These are phyloP conservation scores for Fraxinus ornus DNA, from an alignment of 305 asterid species.

Conservation along the genomic window DNA sequence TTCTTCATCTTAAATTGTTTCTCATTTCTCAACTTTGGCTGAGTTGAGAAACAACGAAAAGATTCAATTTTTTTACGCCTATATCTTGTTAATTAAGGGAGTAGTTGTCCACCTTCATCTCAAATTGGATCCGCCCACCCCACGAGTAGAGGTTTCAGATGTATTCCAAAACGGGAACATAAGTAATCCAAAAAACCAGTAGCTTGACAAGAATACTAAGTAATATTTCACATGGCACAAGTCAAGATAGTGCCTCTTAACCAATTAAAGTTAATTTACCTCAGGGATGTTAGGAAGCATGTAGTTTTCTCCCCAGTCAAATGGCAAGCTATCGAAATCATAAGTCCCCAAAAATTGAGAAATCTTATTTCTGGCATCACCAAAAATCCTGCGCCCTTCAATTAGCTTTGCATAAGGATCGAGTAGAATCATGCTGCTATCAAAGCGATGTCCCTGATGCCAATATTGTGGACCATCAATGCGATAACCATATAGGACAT, in stretches of 20 bases:
- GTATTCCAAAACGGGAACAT: neutral
- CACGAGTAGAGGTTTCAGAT: constrained; percentile 1
- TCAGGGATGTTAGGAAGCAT: constrained; percentile 80
- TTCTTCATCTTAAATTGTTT: neutral
- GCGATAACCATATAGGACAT: constrained; percentile 76
- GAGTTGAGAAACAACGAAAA: neutral
- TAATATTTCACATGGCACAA: constrained; percentile 20
- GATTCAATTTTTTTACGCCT: neutral
- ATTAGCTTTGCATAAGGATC: constrained; percentile 92
- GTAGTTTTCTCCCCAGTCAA: constrained; percentile 90
- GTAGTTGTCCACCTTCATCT: constrained; percentile 10
- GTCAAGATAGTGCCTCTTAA: constrained; percentile 11
- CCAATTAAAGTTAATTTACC: constrained; percentile 49
- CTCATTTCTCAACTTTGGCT: neutral
- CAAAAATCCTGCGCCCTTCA: constrained; percentile 86
- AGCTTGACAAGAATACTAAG: constrained; percentile 15
- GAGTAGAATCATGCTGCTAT: constrained; percentile 53
- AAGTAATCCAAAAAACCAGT: constrained; percentile 11
- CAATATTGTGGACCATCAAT: constrained; percentile 82
- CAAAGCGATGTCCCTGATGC: constrained; percentile 91
- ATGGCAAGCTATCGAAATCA: constrained; percentile 74
- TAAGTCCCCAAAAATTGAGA: constrained; percentile 68
- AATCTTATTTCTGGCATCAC: constrained; percentile 66
- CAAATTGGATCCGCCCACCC: neutral
- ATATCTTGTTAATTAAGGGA: constrained; percentile 10